Conservation (phyloP, 305 asterid genomes). For the Fraxinus angustifolia region DNA sequence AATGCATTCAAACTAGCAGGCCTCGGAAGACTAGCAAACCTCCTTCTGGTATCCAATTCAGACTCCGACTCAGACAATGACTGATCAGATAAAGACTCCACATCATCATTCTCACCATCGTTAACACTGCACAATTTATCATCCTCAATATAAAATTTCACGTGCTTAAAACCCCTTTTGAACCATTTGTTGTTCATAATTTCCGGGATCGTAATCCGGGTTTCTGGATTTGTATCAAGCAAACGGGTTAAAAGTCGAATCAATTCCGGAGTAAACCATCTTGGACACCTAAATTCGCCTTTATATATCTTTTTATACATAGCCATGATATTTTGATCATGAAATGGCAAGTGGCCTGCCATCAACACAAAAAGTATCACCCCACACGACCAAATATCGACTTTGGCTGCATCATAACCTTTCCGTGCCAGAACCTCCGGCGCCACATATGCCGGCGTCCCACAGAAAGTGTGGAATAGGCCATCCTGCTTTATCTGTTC, state of each 20-base stretch:
- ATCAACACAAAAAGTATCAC: constrained; percentile 43
- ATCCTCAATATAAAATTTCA: constrained; percentile 55
- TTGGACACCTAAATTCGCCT: constrained; percentile 47
- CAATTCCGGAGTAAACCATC: constrained; percentile 47
- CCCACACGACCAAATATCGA: constrained; percentile 52
- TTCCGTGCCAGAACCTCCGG: constrained; percentile 45
- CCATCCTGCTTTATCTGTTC: constrained; percentile 49
- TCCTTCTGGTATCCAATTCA: constrained; percentile 37
- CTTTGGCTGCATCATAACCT: constrained; percentile 46
- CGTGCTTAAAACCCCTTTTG: constrained; percentile 48
- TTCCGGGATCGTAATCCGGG: constrained; percentile 43
- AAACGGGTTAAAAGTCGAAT: constrained; percentile 29
- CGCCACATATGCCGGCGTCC: constrained; percentile 52
- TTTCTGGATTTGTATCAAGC: constrained; percentile 42
- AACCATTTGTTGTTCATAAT: constrained; percentile 44
- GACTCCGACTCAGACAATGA: constrained; percentile 39
- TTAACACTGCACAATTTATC: constrained; percentile 45
- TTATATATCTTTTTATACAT: constrained; percentile 47
- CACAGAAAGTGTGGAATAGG: constrained; percentile 44
- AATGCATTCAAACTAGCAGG: constrained; percentile 63
- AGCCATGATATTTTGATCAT: constrained; percentile 42
- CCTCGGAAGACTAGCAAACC: constrained; percentile 34
- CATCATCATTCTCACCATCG: constrained; percentile 25
- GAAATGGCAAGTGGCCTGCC: constrained; percentile 49
- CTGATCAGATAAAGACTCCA: constrained; percentile 28